phyloP scores from a whole-genome alignment of 2,329 filamentous ascomycete genomes.

The Alternaria arborescens region DNA sequence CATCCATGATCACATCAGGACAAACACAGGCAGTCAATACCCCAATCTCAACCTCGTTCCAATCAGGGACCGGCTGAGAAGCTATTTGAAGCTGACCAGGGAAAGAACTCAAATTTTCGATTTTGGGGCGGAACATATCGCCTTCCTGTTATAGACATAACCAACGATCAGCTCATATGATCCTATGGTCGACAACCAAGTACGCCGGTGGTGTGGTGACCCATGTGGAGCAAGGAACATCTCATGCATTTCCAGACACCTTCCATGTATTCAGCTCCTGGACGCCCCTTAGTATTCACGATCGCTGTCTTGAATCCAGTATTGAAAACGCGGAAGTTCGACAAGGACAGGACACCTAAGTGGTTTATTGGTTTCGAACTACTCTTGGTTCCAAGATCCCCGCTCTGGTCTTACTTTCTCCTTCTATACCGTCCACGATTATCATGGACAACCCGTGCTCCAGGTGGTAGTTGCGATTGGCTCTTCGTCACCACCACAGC shows the following conservation, averaged over 20 bases:
- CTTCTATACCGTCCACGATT: slow-evolving; percentile 14
- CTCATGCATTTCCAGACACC: background rate
- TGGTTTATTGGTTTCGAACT: slow-evolving; percentile 3
- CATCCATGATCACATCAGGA: background rate
- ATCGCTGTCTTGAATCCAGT: background rate
- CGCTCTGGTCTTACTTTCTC: slow-evolving; percentile 1
- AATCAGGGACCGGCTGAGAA: background rate
- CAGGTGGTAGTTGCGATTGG: background rate
- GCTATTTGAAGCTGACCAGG: background rate
- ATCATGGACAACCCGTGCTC: slow-evolving; percentile 23
- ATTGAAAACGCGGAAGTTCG: slow-evolving; percentile 27
- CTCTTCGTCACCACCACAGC: slow-evolving; percentile 6
- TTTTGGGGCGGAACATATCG: background rate
- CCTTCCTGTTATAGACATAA: background rate
- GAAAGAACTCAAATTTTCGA: background rate
- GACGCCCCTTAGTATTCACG: background rate
- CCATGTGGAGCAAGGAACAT: background rate
- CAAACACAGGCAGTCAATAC: background rate
- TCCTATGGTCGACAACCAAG: background rate
- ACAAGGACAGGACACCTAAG: slow-evolving; percentile 1
- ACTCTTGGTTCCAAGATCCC: slow-evolving; percentile 13
- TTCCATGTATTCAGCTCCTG: background rate
- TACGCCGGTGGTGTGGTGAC: background rate
- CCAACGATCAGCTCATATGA: background rate
- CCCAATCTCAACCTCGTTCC: background rate